Base-by-base conservation (phyloP, 225 moss, liverwort and hornwort genomes). In the Physcomitrellopsis africana region DNA sequence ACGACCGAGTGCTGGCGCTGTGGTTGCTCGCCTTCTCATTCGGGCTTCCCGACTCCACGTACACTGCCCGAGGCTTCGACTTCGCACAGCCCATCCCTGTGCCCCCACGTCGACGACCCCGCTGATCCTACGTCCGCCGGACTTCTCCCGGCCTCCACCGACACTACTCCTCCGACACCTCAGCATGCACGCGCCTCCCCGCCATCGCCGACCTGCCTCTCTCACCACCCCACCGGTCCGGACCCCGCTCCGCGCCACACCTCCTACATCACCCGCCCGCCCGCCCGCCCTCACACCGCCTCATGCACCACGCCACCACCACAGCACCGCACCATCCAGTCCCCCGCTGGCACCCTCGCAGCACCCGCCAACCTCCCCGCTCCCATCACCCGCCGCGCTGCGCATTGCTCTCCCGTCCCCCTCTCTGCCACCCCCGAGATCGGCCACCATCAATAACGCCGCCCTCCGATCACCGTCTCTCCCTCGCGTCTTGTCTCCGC, bases 31-130 rank as follows among this genome's bases (percentile, higher is more conserved):
- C 83, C 89, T 93, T 95, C 81, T 93, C 90, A 79, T 93, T 97
- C 27, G 94, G 92, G 89, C 91, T 90, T 45, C 92, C 90, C 63
- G 90, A 90, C 72, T 93, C 96, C 76, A 93, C 92, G 68, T 77
- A 68, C 60, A 89, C 82, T 82, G 86, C 84, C 81, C 92, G 75
- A 70, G 81, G 76, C 84, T 95, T 99, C n/a, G 67, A 80, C 82
- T 89, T 93, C 79, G 85, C 86, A 84, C 95, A 90, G 89, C 93
- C 97, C 97, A 94, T 94, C 83, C 88, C 85, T 88, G 78, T 78
- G 88, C 80, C 70, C 57, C 76, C 46, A 17, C 74, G 51, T 63
- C 77, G 65, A 74, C 79, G 71, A n/a, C 47, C 67, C 67, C 76
- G 29, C 75, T 58, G 55, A 52, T 53, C 61, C 79, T 72, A 76